Base-by-base conservation (phyloP, 1,139 yeast species). In the Candida glucosophila region DNA sequence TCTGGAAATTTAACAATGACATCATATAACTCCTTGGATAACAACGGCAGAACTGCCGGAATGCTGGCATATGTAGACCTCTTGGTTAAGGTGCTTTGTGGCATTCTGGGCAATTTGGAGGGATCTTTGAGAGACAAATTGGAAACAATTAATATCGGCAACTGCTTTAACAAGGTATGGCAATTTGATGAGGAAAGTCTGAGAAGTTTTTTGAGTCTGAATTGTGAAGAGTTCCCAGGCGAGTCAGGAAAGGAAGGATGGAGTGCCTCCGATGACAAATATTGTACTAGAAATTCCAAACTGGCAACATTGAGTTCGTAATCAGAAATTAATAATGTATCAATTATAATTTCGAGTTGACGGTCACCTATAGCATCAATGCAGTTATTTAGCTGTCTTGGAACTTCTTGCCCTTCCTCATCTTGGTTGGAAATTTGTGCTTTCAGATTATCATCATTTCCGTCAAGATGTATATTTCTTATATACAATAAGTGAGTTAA, bases 1-100 rank as follows among this genome's bases (percentile, higher is more conserved):
- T 90, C 99, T 5, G 77, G 72, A 36, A 86, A 58, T 21, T 61
- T 58, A 23, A 79, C 58, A 22, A 90, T 67, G 23, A 78, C 73
- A 11, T 64, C 58, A 35, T 76, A 70, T 22, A 85, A 59, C n/a
- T 66, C 67, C 12, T n/a, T 58, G 55, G 22, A 78, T 22, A 88
- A 57, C 12, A 50, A 55, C 2, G 95, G 92, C 4, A 78, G 68
- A 2, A 50, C 43, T 0, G 55, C 39, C 3, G 95, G 95, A 2
- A 72, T 71, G 17, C 59, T 55, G 5, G 52, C 39, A 33, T 50
- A 47, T 12, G 47, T 44, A 2, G 66, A 48, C 33, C 69, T 49
- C 32, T 51, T 56, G 5, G 63, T 41, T 20, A 62, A 46, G 26
- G 43, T 47, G 22, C 47, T 33, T 18, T 46, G 45, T 7, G 57